Evolutionary conservation across 2,329 filamentous ascomycete species (phyloP), one percentile per base, ranked within the genome.

Genomic region (Fusarium guadeloupense): DNA sequence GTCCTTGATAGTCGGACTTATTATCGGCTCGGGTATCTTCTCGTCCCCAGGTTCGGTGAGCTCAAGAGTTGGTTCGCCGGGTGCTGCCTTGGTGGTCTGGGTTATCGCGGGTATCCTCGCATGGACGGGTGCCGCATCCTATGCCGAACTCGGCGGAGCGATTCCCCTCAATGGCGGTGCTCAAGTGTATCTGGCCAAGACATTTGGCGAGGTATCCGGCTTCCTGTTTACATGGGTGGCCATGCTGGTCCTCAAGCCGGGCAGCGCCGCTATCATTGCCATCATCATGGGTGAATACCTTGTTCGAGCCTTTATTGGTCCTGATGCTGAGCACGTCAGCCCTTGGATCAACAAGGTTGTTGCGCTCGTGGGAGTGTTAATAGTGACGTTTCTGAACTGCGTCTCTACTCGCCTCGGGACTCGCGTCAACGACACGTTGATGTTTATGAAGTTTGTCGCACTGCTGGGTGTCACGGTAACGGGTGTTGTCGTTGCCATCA

Each of bases 221-320:
- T 99, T 99, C 72, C 80, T 98, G 28, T 99, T 97, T 76, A 96
- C 93, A 3, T 99, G 95, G 95, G 93, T 92, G 45, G 93, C 95
- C 1, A 92, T 98, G 14, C 85, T 95, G 57, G 95, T 99, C 12
- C 81, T 99, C 59, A 98, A 97, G 78, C 95, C 95, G 1, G 95
- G 95, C 3, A 91, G 91, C 33, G 89, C 93, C 9, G 95, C 95
- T 59, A 99, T 99, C 72, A 92, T 99, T 64, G 85, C 94, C 64
- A 97, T 99, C 67, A 97, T 99, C 71, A 97, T 98, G 81, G 95
- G 95, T 37, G 95, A 99, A 77, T 99, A 99, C 72, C 80, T 97
- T n/a, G 92, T 97, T 47, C 85, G 93, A 40, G 93, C 93, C 13
- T 84, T 90, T 37, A 89, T 96, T 54, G 93, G 93, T 9, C 88